Percentiles rank a stretch among this genome's conserved stretches.
Evolutionary conservation across 169 alveolate species (phyloP).

Genomic region (Toxoplasma gondii): DNA sequence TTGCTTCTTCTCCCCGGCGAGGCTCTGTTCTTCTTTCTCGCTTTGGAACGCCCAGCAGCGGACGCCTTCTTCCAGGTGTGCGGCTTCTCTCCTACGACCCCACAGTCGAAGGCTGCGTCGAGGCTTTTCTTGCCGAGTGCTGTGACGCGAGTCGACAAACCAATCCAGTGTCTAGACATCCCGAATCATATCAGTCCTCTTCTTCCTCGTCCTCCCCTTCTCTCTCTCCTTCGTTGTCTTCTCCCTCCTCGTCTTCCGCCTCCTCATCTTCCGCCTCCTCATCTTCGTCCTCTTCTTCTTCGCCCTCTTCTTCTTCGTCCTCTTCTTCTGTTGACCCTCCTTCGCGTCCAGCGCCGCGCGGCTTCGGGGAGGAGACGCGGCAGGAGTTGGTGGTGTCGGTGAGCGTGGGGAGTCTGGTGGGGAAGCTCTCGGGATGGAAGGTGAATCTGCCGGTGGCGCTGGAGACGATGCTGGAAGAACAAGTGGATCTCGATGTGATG

Average conservation of each 20-base stretch:
- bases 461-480: conserved; percentile 37
- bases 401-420: not conserved
- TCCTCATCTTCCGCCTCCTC: too few relatives aligned
- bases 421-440: conserved; percentile 35
- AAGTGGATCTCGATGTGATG: not conserved
- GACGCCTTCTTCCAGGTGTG: conserved; percentile 10
- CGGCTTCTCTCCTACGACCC: conserved; percentile 20
- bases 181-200: not conserved
- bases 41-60: conserved; percentile 20
- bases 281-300: not conserved
- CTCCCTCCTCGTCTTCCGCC: too few relatives aligned
- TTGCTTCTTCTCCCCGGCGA: not conserved
- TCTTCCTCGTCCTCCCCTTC: too few relatives aligned
- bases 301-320: not conserved
- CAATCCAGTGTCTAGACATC: not conserved
- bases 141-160: conserved; percentile 23
- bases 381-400: not conserved
- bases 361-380: not conserved
- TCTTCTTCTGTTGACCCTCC: not conserved
- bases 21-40: not conserved
- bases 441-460: conserved; percentile 13
- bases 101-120: conserved; percentile 26
- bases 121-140: conserved; percentile 33
- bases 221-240: too few relatives aligned
- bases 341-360: not conserved